phyloP scores from a whole-genome alignment of 163 green algal species.

The Scenedesmus sp. region DNA sequence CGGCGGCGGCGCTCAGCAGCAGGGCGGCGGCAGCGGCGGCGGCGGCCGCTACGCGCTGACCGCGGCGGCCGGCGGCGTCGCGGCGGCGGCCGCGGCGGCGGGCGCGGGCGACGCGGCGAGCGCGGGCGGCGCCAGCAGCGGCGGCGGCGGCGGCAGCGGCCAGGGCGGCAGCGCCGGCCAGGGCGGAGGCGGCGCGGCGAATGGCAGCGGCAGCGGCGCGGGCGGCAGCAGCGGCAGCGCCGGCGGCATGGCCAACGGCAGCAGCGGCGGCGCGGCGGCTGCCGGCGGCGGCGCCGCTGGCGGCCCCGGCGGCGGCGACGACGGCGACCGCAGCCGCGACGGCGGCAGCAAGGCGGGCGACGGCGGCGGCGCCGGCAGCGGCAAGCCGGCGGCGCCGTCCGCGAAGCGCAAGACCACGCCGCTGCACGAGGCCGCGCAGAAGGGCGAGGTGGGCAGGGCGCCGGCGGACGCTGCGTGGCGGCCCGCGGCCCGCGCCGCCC shows the following conservation, averaged over 20 bases:
- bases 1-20: conserved; percentile 1
- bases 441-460: background rate
- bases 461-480: too few species aligned
- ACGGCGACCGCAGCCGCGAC: background rate
- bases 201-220: background rate
- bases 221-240: conserved; percentile 8
- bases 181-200: background rate
- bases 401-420: conserved; percentile 38
- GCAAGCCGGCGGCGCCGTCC: conserved; percentile 12
- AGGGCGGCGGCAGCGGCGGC: background rate
- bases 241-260: background rate
- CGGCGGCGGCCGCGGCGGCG: background rate
- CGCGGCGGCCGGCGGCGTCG: background rate
- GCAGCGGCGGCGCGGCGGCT: conserved; percentile 4
- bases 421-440: conserved; percentile 27
- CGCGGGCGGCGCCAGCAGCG: conserved; percentile 19
- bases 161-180: background rate
- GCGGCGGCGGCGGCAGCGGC: background rate
- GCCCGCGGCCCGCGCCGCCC: too few species aligned
- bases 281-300: background rate
- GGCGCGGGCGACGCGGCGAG: background rate
- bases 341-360: background rate
- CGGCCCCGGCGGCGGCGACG: background rate
- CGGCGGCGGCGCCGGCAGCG: background rate
- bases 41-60: background rate